Percentiles rank a stretch among this genome's conserved stretches.
These are phyloP conservation scores for Pyrenophora teres DNA, from an alignment of 2,329 filamentous ascomycete species.

Conservation along the genomic window DNA sequence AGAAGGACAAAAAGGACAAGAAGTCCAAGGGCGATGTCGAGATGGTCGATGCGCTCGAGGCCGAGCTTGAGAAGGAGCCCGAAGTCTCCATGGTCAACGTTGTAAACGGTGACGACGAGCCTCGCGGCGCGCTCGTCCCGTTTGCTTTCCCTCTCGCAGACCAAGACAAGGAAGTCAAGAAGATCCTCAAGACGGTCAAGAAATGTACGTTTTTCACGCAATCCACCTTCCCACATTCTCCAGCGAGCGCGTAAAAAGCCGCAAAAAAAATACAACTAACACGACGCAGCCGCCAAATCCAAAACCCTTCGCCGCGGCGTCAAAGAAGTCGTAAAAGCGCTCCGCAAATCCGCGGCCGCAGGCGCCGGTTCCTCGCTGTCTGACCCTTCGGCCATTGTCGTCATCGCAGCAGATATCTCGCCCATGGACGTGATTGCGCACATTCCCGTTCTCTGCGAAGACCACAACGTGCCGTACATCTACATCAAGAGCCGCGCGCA, in stretches of 20 bases:
- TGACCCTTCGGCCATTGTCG: slow-evolving; percentile 71
- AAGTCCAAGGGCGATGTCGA: slow-evolving; percentile 66
- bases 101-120: slow-evolving; percentile 51
- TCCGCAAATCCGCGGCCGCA: slow-evolving; percentile 84
- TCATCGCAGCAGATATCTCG: slow-evolving; percentile 96
- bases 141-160: slow-evolving; percentile 82
- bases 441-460: slow-evolving; percentile 96
- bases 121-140: slow-evolving; percentile 68
- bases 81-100: slow-evolving; percentile 56
- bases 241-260: neutral
- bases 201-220: slow-evolving; percentile 55
- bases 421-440: slow-evolving; percentile 99
- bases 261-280: neutral
- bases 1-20: slow-evolving; percentile 67
- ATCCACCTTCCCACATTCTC: too few relatives aligned
- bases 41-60: slow-evolving; percentile 60
- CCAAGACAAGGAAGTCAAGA: slow-evolving; percentile 70
- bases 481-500: slow-evolving; percentile 92
- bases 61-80: slow-evolving; percentile 65
- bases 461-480: slow-evolving; percentile 96
- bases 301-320: slow-evolving; percentile 97
- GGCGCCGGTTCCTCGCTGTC: slow-evolving; percentile 63
- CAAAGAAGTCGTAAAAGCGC: slow-evolving; percentile 97
- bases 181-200: slow-evolving; percentile 68
- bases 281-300: slow-evolving; percentile 83